These are phyloP conservation scores for Aureobasidium sp. DNA, from an alignment of 2,329 filamentous ascomycete species.

Conservation along the genomic window DNA sequence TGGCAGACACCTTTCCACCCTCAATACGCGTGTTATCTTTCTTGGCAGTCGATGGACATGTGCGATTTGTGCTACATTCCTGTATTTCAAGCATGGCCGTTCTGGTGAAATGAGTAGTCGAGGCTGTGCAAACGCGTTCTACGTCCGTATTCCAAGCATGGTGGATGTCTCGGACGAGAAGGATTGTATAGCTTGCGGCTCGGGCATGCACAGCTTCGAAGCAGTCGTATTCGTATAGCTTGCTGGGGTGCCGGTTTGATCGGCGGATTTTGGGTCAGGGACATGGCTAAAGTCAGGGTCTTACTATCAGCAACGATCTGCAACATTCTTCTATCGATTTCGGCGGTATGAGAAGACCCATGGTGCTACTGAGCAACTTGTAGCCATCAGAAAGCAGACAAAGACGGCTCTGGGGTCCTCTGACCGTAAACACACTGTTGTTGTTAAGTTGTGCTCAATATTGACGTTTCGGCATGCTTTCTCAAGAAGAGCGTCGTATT, in stretches of 20 bases:
- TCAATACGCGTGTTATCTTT: not conserved
- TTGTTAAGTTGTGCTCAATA: too few relatives aligned
- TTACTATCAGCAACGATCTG: not conserved
- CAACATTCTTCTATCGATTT: not conserved
- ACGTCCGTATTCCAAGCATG: not conserved
- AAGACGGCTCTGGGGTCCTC: not conserved
- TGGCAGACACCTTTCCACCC: not conserved
- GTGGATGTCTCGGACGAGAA: not conserved
- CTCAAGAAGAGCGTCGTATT: too few relatives aligned
- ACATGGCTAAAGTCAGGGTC: not conserved
- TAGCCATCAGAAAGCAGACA: too few relatives aligned
- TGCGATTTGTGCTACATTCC: too few relatives aligned
- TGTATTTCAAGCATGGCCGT: too few relatives aligned
- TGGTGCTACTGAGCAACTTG: not conserved
- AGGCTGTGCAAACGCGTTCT: not conserved
- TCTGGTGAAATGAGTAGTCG: not conserved
- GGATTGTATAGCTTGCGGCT: not conserved
- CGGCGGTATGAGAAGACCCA: not conserved
- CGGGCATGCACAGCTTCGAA: not conserved
- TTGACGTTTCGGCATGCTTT: too few relatives aligned
- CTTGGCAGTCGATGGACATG: not conserved
- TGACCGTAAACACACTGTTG: too few relatives aligned
- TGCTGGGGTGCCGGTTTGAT: not conserved
- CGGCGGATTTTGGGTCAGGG: too few relatives aligned
- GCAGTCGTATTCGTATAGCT: not conserved